Evolutionary conservation across 2,329 filamentous ascomycete species (phyloP).

Genomic region (Fusarium xyrophilum): DNA sequence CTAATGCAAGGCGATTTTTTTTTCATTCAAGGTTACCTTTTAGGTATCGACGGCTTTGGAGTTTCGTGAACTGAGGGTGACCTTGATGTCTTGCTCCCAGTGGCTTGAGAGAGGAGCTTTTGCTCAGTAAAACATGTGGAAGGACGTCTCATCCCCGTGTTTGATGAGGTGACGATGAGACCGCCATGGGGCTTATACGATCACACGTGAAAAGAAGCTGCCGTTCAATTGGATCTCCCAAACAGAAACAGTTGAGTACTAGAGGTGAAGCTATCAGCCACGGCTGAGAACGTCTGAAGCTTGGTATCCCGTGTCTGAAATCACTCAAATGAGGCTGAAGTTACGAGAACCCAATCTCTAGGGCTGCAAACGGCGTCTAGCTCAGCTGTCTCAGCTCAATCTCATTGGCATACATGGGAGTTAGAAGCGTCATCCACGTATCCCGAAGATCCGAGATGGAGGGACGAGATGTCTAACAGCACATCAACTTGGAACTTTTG

Average conservation of each 20-base stretch:
- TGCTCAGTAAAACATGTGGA: not conserved
- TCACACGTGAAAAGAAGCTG: not conserved
- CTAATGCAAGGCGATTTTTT: not conserved
- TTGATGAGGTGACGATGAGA: not conserved
- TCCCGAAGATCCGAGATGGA: slow-evolving; percentile 15
- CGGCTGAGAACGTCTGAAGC: not conserved
- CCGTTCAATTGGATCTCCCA: not conserved
- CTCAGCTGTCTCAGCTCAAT: not conserved
- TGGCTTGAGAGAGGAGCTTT: not conserved
- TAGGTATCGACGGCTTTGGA: not conserved
- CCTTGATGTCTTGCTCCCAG: not conserved
- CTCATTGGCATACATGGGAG: not conserved
- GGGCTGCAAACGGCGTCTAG: not conserved
- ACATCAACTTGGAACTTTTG: not conserved
- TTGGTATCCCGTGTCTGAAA: not conserved
- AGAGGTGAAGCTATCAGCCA: not conserved
- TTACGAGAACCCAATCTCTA: not conserved
- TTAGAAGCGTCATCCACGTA: not conserved
- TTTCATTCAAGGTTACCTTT: slow-evolving; percentile 14
- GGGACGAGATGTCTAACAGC: slow-evolving; percentile 18
- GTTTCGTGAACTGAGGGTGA: not conserved
- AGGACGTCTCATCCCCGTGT: not conserved
- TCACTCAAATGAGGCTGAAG: not conserved
- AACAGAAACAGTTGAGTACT: not conserved
- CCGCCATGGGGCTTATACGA: not conserved